Conservation (phyloP, 257 asterid genomes). For the Gentiana dahurica region DNA sequence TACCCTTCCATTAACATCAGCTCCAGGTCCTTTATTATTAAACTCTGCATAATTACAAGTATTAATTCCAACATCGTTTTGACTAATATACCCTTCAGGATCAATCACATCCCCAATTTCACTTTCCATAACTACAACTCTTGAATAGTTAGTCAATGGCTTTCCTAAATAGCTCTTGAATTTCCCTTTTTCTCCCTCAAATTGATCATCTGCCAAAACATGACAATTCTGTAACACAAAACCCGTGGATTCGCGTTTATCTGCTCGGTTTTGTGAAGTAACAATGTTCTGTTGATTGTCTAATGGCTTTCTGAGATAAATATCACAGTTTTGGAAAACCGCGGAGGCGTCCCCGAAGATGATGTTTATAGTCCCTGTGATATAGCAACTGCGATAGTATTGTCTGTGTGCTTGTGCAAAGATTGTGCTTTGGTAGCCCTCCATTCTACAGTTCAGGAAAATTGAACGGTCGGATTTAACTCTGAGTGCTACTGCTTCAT, state of each 20-base stretch:
- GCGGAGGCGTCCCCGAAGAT: conserved; percentile 76
- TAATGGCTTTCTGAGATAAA: conserved; percentile 45
- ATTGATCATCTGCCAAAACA: conserved; percentile 35
- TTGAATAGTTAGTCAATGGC: conserved; percentile 65
- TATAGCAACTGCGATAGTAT: conserved; percentile 66
- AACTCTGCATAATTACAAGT: conserved; percentile 60
- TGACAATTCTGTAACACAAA: conserved; percentile 55
- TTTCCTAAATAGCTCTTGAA: conserved; percentile 67
- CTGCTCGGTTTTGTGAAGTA: conserved; percentile 61
- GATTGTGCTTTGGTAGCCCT: conserved; percentile 56
- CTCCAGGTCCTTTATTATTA: conserved; percentile 54
- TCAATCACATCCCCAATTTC: conserved; percentile 54
- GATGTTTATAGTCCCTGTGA: conserved; percentile 63
- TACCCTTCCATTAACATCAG: conserved; percentile 33
- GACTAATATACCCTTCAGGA: conserved; percentile 51
- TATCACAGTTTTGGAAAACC: conserved; percentile 64
- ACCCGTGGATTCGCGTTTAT: conserved; percentile 57
- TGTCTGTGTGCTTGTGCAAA: conserved; percentile 66
- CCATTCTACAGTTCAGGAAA: conserved; percentile 77
- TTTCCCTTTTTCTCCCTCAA: conserved; percentile 39
- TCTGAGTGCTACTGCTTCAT: conserved; percentile 84
- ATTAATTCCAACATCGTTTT: conserved; percentile 29
- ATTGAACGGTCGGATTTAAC: conserved; percentile 60
- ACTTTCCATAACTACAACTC: conserved; percentile 62
- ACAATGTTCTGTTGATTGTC: conserved; percentile 51